Percentiles rank a stretch among this genome's conserved stretches.
Conservation (phyloP, 2,329 filamentous ascomycete species). For the Neofusicoccum laricinum region DNA sequence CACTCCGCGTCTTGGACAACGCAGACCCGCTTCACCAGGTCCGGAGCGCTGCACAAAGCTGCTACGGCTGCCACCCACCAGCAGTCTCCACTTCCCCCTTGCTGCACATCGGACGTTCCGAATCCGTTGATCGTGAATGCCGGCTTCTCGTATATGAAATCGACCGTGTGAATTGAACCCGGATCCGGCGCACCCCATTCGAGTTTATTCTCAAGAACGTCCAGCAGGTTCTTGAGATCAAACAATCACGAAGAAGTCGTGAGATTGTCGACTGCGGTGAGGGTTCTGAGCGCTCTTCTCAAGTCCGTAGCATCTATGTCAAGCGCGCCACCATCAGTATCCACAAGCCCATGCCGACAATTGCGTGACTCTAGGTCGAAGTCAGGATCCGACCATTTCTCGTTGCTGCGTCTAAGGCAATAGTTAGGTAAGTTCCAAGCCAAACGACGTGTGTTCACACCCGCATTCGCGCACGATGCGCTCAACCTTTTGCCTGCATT, state of each 20-base stretch:
- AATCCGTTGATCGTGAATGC: slow-evolving; percentile 76
- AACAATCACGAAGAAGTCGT: neutral
- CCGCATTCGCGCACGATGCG: slow-evolving; percentile 64
- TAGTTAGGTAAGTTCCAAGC: neutral
- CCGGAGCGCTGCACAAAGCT: slow-evolving; percentile 70
- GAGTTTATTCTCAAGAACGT: neutral
- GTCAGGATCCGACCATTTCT: slow-evolving; percentile 82
- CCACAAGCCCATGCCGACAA: slow-evolving; percentile 16
- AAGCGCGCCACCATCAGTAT: too few species aligned
- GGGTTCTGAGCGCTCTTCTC: neutral
- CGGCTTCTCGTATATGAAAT: slow-evolving; percentile 70
- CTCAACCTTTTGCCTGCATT: slow-evolving; percentile 62
- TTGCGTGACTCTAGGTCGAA: slow-evolving; percentile 73
- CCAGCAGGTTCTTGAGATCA: neutral
- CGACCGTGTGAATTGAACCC: neutral
- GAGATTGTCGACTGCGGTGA: neutral
- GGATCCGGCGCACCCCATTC: neutral
- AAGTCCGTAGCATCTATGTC: neutral
- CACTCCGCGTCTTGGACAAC: slow-evolving; percentile 69
- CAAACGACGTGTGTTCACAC: neutral
- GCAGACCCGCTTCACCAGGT: slow-evolving; percentile 69
- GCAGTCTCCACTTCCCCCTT: slow-evolving; percentile 77
- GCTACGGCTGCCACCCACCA: slow-evolving; percentile 82
- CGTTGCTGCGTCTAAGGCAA: slow-evolving; percentile 60
- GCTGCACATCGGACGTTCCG: slow-evolving; percentile 72